Evolutionary conservation across 2,329 filamentous ascomycete species (phyloP).

Genomic region (Biscogniauxia sp.): DNA sequence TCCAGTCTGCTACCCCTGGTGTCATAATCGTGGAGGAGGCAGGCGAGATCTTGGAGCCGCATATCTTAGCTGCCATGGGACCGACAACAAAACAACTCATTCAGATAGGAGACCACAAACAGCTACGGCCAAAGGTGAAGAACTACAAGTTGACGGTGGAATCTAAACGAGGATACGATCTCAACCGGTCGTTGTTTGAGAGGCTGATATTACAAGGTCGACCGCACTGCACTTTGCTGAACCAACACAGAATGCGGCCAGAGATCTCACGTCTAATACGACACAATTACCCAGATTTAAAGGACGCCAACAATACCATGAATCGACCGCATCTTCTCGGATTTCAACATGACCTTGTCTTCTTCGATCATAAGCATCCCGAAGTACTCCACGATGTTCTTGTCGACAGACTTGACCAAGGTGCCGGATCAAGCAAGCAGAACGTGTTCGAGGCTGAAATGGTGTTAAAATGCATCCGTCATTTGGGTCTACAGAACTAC

Average conservation of each 20-base stretch:
- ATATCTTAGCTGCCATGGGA: slow-evolving; percentile 60
- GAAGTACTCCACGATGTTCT: slow-evolving; percentile 48
- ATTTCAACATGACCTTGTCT: slow-evolving; percentile 58
- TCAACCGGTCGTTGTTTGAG: slow-evolving; percentile 69
- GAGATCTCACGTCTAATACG: slow-evolving; percentile 62
- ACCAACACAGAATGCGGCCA: slow-evolving; percentile 68
- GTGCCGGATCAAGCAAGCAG: slow-evolving; percentile 51
- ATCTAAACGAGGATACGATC: slow-evolving; percentile 61
- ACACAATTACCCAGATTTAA: slow-evolving; percentile 59
- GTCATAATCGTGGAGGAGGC: slow-evolving; percentile 70
- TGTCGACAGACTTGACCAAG: slow-evolving; percentile 49
- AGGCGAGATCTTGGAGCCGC: slow-evolving; percentile 69
- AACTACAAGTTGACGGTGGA: slow-evolving; percentile 62
- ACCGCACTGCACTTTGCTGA: slow-evolving; percentile 50
- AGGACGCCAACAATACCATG: slow-evolving; percentile 49
- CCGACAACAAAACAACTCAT: slow-evolving; percentile 60
- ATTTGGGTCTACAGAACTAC: slow-evolving; percentile 71
- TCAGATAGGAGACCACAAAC: slow-evolving; percentile 71
- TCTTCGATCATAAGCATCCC: slow-evolving; percentile 59
- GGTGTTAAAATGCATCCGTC: slow-evolving; percentile 62
- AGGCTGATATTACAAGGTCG: slow-evolving; percentile 57
- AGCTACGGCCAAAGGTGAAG: slow-evolving; percentile 66
- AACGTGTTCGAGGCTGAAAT: slow-evolving; percentile 67
- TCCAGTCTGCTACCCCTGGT: slow-evolving; percentile 54
- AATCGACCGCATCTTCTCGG: slow-evolving; percentile 50